These are phyloP conservation scores for Alternaria ethzedia DNA, from an alignment of 2,329 filamentous ascomycete genomes.

Conservation along the genomic window DNA sequence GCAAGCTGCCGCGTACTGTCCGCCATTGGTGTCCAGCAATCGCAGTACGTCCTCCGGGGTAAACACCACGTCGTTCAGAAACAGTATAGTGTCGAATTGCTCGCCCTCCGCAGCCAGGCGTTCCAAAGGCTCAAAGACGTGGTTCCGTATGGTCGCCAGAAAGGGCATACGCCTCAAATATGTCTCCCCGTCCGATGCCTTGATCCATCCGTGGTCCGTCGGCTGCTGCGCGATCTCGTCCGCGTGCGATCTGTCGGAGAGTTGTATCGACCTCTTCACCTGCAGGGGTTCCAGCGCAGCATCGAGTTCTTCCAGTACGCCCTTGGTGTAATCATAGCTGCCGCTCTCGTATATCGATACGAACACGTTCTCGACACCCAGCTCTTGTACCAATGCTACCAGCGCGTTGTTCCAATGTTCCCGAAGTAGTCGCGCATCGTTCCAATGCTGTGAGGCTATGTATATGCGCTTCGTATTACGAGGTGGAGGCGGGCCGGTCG, in stretches of 20 bases:
- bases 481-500: slow-evolving; percentile 16
- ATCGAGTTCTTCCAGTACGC: slow-evolving; percentile 64
- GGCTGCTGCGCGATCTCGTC: slow-evolving; percentile 43
- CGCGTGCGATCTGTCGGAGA: slow-evolving; percentile 61
- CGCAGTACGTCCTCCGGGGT: slow-evolving; percentile 62
- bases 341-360: slow-evolving; percentile 73
- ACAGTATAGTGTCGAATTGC: slow-evolving; percentile 65
- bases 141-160: slow-evolving; percentile 68
- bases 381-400: slow-evolving; percentile 60
- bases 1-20: slow-evolving; percentile 67
- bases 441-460: slow-evolving; percentile 74
- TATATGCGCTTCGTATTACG: slow-evolving; percentile 57
- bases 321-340: slow-evolving; percentile 72
- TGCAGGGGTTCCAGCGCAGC: slow-evolving; percentile 58
- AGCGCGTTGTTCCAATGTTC: slow-evolving; percentile 69
- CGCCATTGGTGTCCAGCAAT: slow-evolving; percentile 63
- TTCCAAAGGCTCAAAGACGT: slow-evolving; percentile 65
- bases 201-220: slow-evolving; percentile 64
- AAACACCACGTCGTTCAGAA: slow-evolving; percentile 70
- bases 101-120: slow-evolving; percentile 58
- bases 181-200: slow-evolving; percentile 55
- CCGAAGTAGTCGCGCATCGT: slow-evolving; percentile 66
- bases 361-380: slow-evolving; percentile 70
- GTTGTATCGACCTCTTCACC: slow-evolving; percentile 62
- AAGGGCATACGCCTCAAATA: slow-evolving; percentile 73